Percentiles rank a stretch among this genome's conserved stretches.
Conservation (phyloP, 768 basidiomycete genomes). For the Boletus rubropictus region DNA sequence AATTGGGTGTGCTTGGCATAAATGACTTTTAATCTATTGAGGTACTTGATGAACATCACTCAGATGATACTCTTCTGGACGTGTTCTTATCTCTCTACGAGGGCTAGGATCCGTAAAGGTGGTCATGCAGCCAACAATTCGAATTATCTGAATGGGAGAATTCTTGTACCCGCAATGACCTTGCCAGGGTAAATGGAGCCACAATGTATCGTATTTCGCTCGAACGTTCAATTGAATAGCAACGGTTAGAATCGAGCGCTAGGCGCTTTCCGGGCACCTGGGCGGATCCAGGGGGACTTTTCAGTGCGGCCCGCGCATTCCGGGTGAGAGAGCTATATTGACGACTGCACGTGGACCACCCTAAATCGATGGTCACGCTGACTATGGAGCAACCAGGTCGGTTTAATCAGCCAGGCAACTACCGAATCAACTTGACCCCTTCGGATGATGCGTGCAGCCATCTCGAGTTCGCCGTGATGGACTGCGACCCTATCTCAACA, state of each 20-base stretch:
- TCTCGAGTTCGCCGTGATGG: background rate
- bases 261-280: background rate
- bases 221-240: background rate
- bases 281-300: background rate
- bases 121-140: constrained; percentile 1
- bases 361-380: background rate
- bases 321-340: constrained; percentile 3
- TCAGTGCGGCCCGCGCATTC: constrained; percentile 5
- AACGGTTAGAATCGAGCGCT: background rate
- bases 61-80: constrained; percentile 10
- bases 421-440: background rate
- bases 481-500: background rate
- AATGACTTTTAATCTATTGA: background rate
- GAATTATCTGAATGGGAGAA: constrained; percentile 7
- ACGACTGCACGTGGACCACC: background rate
- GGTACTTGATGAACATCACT: constrained; percentile 1
- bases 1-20: background rate
- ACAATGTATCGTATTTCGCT: background rate
- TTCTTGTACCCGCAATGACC: constrained; percentile 1
- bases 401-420: background rate
- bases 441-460: background rate
- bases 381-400: background rate
- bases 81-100: constrained; percentile 5
- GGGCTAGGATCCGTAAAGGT: background rate
- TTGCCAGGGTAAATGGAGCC: background rate